Evolutionary conservation across 352 stramenopile genomes (phyloP), one percentile per base, ranked within the genome.

Genomic region (Phytophthora vignae): DNA sequence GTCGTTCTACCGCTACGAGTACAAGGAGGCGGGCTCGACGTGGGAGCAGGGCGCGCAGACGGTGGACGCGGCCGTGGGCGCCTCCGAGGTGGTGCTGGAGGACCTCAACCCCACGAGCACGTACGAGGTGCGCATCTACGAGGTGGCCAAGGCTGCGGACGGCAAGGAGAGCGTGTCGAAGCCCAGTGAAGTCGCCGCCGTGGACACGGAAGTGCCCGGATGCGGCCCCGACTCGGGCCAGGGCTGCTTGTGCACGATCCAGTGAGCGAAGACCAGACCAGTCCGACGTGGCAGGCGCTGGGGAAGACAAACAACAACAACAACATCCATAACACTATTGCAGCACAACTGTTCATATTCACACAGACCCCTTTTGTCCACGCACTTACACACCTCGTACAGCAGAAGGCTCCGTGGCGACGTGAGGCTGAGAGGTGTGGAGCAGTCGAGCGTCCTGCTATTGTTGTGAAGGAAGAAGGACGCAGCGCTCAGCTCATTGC

Each of bases 41-140:
- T 91, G 83, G 76, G 71, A 77, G 21, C 60, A 75, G 10, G 71
- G 36, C 36, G 36, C 73, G 4, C 71, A 82, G 50, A 60, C 54
- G 17, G 65, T 93, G 42, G 81, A 93, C 60, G 74, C 79, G 14
- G 59, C 79, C 44, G 29, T 73, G 0, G 77, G 78, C 7, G 84
- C 82, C 5, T 71, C 63, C 4, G 76, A 86, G 29, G 82, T 94
- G 54, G 27, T 93, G 67, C 79, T 96, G 57, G 88, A 96, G 71
- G 90, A 96, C 58, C 77, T 96, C 14, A 95, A 95, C 79, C 90
- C 90, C 27, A 96, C 90, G 48, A 93, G 88, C 82, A 91, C 90
- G 49, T 96, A 96, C 75, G 84, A 96, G 66, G 85, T 96, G 63
- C 88, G 90, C 50, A 76, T 96, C 52, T 93, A 90, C 71, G 79